Base-by-base conservation (phyloP, 192 early-diverging fungal species). In the Spinellus fusiger region DNA sequence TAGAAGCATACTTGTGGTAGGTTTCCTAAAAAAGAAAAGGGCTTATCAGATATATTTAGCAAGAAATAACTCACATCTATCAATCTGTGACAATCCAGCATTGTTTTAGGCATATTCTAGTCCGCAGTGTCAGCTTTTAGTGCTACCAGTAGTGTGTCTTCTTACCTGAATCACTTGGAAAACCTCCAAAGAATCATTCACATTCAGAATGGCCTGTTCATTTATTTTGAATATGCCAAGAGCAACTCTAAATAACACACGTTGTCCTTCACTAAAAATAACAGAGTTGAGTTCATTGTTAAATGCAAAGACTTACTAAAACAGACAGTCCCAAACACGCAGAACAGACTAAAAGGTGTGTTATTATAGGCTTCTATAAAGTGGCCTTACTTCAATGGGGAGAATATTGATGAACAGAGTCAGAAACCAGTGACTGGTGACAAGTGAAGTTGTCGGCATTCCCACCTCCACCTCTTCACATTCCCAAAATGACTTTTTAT, bases 311-410 rank as follows among this genome's bases (percentile, higher is more conserved):
- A 54, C 74, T 69, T 80, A 73, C 73, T 85, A 88, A 54, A 87
- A 82, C 59, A 93, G 89, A 50, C 80, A 77, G 80, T 93, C 91
- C 91, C 91, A 93, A 10, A 91, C 82, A 28, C 91, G 79, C 0
- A 93, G 67, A 13, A 85, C 81, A 18, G 89, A 84, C 75, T 59
- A 54, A 60, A 61, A 35, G 22, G 34, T 10, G 37, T 22, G 49
- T 32, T 27, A 59, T 16, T 16, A 46, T 44, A 47, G 10, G 40
- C 25, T 28, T 29, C 10, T 32, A 47, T 51, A 52, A 35, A 40
- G n/a, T 31, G 1, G 18, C 16, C 31, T 62, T 69, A 81, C 84
- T 70, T 90, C 89, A 25, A 77, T 73, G 0, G 91, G 91, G 27
- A 90, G 67, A 26, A 87, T 83, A 61, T 87, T 86, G 49, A 89